phyloP scores from a whole-genome alignment of 306 rosid genomes.

The Corylus avellana region DNA sequence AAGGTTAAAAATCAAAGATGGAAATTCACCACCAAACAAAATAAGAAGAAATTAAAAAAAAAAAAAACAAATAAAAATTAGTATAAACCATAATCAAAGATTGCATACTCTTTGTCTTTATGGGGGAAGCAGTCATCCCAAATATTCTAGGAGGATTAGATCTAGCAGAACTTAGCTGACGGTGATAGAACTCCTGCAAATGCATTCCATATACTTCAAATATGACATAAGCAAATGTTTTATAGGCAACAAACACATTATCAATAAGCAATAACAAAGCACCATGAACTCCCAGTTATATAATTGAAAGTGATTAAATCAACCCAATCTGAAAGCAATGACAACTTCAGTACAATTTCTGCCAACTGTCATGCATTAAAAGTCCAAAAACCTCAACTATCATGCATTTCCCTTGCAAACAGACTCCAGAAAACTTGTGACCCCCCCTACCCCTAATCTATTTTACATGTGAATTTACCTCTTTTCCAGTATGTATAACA shows the following conservation, averaged over 20 bases:
- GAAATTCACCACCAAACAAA: not conserved
- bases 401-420: not conserved
- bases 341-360: slow-evolving; percentile 6
- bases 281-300: slow-evolving; percentile 6
- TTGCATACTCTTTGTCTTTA: slow-evolving; percentile 72
- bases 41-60: not conserved
- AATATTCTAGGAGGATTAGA: slow-evolving; percentile 67
- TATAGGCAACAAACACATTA: slow-evolving; percentile 3
- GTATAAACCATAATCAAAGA: not conserved
- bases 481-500: no score
- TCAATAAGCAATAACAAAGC: slow-evolving; percentile 8
- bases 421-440: no score
- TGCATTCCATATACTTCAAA: slow-evolving; percentile 24
- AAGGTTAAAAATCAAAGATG: slow-evolving; percentile 14
- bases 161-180: slow-evolving; percentile 34
- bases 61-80: slow-evolving; percentile 7
- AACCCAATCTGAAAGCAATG: not conserved
- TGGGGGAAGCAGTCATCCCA: slow-evolving; percentile 95
- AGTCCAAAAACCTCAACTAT: slow-evolving; percentile 8
- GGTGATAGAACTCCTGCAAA: slow-evolving; percentile 81
- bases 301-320: not conserved
- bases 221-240: slow-evolving; percentile 13
- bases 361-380: slow-evolving; percentile 6
- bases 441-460: no score
- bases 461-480: no score